Evolutionary conservation across 2,329 filamentous ascomycete species (phyloP).

Genomic region (Zopfia rhizophila): DNA sequence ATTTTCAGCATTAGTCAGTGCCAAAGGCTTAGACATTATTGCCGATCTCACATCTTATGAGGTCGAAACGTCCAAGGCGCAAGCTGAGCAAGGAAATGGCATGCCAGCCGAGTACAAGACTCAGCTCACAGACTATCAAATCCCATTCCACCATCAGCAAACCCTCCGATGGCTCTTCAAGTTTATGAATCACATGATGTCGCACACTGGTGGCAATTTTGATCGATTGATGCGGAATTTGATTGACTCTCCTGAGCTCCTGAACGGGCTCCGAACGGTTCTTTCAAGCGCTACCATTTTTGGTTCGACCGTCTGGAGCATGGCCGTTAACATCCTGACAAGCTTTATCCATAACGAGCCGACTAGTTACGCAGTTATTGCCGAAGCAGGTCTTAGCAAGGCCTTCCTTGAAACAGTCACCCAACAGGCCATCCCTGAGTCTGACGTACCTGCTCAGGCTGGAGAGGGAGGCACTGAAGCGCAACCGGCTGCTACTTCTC

Average conservation of each 20-base stretch:
- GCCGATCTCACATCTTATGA: slow-evolving; percentile 86
- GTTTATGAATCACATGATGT: slow-evolving; percentile 95
- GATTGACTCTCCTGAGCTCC: slow-evolving; percentile 88
- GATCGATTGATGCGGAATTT: slow-evolving; percentile 91
- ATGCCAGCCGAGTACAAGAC: slow-evolving; percentile 79
- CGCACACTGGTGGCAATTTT: slow-evolving; percentile 82
- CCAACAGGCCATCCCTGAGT: slow-evolving; percentile 50
- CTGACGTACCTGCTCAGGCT: too few species aligned
- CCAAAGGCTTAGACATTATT: slow-evolving; percentile 87
- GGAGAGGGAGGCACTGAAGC: not conserved
- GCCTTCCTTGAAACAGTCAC: slow-evolving; percentile 86
- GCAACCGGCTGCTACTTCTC: too few species aligned
- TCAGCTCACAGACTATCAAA: slow-evolving; percentile 88
- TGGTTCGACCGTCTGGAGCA: slow-evolving; percentile 95
- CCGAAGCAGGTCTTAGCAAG: slow-evolving; percentile 89
- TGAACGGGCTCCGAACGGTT: slow-evolving; percentile 81
- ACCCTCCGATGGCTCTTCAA: slow-evolving; percentile 94
- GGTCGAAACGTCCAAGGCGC: slow-evolving; percentile 74
- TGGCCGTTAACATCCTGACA: slow-evolving; percentile 88
- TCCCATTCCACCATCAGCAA: slow-evolving; percentile 93
- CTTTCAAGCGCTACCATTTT: slow-evolving; percentile 82
- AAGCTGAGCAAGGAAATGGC: slow-evolving; percentile 74
- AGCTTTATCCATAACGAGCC: slow-evolving; percentile 99
- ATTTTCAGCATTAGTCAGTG: slow-evolving; percentile 82
- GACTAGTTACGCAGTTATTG: slow-evolving; percentile 95